Percentiles rank a stretch among this genome's conserved stretches.
Evolutionary conservation across 148 eudicot species (phyloP).

Genomic region (Limonium bicolor): DNA sequence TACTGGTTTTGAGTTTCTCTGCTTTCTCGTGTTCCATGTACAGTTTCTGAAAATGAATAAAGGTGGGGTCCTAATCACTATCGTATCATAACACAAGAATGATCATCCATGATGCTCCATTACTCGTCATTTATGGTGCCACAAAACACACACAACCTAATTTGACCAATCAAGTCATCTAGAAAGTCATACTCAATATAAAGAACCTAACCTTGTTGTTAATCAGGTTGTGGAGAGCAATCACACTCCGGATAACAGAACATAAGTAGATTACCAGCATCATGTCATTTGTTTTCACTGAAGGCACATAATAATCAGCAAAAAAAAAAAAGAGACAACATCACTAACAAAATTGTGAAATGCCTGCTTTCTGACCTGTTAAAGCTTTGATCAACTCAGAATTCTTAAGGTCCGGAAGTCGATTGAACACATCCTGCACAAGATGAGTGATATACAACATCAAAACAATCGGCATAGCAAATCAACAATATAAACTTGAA

Average conservation of each 20-base stretch:
- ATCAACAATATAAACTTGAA: too few relatives aligned
- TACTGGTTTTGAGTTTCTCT: constrained; percentile 36
- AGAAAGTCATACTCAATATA: too few relatives aligned
- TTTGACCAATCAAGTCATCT: too few relatives aligned
- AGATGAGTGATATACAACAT: too few relatives aligned
- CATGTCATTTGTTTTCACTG: constrained; percentile 94
- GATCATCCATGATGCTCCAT: too few relatives aligned
- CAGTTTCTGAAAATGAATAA: constrained; percentile 29
- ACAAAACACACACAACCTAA: too few relatives aligned
- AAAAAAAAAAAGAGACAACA: neutral
- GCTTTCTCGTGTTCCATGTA: constrained; percentile 63
- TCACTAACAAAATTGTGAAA: neutral
- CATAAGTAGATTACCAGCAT: constrained; percentile 88
- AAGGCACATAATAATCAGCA: constrained; percentile 1
- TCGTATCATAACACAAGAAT: too few relatives aligned
- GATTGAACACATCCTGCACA: constrained; percentile 91
- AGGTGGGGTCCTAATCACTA: too few relatives aligned
- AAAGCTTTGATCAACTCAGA: constrained; percentile 73
- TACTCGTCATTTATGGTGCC: too few relatives aligned
- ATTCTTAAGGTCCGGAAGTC: constrained; percentile 83
- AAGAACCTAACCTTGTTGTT: constrained; percentile 75
- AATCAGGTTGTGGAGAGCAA: constrained; percentile 90
- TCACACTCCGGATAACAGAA: constrained; percentile 74
- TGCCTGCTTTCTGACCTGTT: constrained; percentile 32
- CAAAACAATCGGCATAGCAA: too few relatives aligned